phyloP scores from a whole-genome alignment of 176 grass and related monocot genomes.

The Tuctoria greenei region DNA sequence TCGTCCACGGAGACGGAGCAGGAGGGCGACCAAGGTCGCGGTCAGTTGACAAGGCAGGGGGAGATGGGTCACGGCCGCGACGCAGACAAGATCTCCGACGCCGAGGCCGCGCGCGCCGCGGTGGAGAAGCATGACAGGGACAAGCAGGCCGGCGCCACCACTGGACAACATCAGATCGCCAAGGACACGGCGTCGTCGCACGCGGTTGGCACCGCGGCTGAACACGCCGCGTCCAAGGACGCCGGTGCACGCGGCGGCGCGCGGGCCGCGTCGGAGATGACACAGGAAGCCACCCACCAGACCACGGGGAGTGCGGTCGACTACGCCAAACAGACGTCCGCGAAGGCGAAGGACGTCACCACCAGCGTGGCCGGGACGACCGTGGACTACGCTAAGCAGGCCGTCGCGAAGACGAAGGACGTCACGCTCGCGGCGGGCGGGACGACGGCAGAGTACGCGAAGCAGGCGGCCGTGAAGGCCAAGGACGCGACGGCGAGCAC shows the following conservation, averaged over 20 bases:
- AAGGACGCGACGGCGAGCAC: conserved; percentile 22
- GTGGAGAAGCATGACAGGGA: conserved; percentile 43
- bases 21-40: conserved; percentile 1
- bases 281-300: conserved; percentile 42
- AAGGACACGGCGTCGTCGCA: conserved; percentile 28
- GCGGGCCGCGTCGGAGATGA: conserved; percentile 28
- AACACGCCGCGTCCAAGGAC: conserved; percentile 28
- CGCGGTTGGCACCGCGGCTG: neutral
- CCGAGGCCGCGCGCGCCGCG: conserved; percentile 29
- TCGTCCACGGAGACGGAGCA: conserved; percentile 2
- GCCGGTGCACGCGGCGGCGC: conserved; percentile 15
- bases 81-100: conserved; percentile 45
- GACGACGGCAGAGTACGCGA: conserved; percentile 28
- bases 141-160: conserved; percentile 11
- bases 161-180: neutral
- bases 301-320: conserved; percentile 12
- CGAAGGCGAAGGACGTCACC: conserved; percentile 27
- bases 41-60: conserved; percentile 28
- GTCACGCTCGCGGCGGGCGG: conserved; percentile 1
- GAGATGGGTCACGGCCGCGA: conserved; percentile 52
- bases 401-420: neutral
- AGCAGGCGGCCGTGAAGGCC: conserved; percentile 33
- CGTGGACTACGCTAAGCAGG: neutral
- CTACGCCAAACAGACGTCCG: neutral
- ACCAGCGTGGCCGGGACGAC: neutral